phyloP scores from a whole-genome alignment of 257 asterid species.

The Scutellaria baicalensis region DNA sequence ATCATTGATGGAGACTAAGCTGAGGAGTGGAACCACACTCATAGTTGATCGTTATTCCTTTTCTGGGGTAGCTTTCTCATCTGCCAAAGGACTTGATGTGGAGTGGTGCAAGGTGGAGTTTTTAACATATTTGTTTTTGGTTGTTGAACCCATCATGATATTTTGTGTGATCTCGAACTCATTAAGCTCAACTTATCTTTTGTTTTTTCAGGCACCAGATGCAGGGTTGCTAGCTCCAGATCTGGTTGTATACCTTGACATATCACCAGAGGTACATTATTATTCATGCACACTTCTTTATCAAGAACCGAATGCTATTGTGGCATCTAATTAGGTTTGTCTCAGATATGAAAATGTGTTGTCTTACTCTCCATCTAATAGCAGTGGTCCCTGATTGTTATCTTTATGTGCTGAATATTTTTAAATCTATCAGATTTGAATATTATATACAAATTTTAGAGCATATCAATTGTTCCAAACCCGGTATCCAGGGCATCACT shows the following conservation, averaged over 20 bases:
- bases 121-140: background rate
- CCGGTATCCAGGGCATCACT: background rate
- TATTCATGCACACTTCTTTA: background rate
- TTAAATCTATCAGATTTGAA: background rate
- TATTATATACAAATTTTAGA: background rate
- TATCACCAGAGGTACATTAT: slow-evolving; percentile 76
- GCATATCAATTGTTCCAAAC: background rate
- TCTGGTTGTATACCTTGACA: slow-evolving; percentile 82
- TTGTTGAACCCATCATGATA: background rate
- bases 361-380: background rate
- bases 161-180: background rate
- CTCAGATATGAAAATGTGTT: background rate
- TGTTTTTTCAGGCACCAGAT: slow-evolving; percentile 67
- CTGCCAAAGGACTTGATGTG: slow-evolving; percentile 83
- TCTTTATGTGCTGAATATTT: background rate
- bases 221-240: slow-evolving; percentile 89
- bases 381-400: background rate
- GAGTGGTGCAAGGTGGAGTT: slow-evolving; percentile 66
- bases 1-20: slow-evolving; percentile 73
- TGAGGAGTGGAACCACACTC: slow-evolving; percentile 73
- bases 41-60: slow-evolving; percentile 81
- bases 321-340: background rate
- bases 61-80: slow-evolving; percentile 93
- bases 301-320: background rate
- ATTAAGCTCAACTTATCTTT: background rate